These are phyloP conservation scores for Agrocybe pediades DNA, from an alignment of 768 basidiomycete species.

Conservation along the genomic window DNA sequence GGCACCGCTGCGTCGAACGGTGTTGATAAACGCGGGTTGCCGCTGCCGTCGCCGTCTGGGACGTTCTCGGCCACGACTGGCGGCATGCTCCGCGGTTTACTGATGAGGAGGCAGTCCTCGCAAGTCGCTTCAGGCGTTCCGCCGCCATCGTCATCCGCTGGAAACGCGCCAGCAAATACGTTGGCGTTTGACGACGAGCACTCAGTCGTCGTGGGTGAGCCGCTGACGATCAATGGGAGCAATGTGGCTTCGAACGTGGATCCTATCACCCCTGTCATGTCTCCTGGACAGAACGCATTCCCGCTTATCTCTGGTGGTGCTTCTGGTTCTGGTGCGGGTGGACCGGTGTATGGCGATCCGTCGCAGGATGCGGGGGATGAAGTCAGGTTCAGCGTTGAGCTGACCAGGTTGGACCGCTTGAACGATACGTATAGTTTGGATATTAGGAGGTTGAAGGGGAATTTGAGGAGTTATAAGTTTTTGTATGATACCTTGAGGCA, in stretches of 20 bases:
- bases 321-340: slow-evolving; percentile 30
- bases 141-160: background rate
- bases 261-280: background rate
- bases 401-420: slow-evolving; percentile 87
- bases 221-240: slow-evolving; percentile 27
- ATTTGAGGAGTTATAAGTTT: slow-evolving; percentile 90
- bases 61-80: slow-evolving; percentile 61
- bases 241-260: background rate
- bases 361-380: slow-evolving; percentile 89
- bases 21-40: slow-evolving; percentile 89
- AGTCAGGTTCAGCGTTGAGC: slow-evolving; percentile 94
- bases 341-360: slow-evolving; percentile 74
- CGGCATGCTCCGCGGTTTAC: slow-evolving; percentile 83
- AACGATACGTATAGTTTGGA: slow-evolving; percentile 92
- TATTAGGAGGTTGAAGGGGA: slow-evolving; percentile 90
- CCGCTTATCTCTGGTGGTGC: slow-evolving; percentile 34
- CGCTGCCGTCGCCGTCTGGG: slow-evolving; percentile 71
- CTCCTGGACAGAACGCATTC: slow-evolving; percentile 1
- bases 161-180: slow-evolving; percentile 6
- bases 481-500: slow-evolving; percentile 86
- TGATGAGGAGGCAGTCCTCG: slow-evolving; percentile 90
- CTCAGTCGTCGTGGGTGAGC: slow-evolving; percentile 44
- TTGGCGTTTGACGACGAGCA: slow-evolving; percentile 53
- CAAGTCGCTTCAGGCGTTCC: slow-evolving; percentile 59
- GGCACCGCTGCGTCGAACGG: slow-evolving; percentile 86